These are phyloP conservation scores for Amphichorda felina DNA, from an alignment of 2,329 filamentous ascomycete genomes.

Conservation along the genomic window DNA sequence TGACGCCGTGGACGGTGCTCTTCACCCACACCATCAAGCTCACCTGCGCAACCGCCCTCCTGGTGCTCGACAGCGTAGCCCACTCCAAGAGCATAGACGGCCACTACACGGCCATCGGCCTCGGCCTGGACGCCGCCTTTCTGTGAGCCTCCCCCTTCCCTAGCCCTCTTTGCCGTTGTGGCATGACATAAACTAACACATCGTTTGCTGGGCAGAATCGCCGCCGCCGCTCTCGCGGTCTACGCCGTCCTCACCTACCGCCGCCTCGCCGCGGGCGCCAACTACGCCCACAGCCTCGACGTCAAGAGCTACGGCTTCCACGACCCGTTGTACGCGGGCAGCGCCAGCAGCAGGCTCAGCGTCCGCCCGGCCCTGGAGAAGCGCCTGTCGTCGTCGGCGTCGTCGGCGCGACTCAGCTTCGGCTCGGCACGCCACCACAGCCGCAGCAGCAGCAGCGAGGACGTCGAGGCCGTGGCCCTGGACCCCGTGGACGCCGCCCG, in stretches of 20 bases:
- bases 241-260: constrained; percentile 36
- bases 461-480: constrained; percentile 1
- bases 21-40: constrained; percentile 38
- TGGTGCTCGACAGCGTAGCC: constrained; percentile 40
- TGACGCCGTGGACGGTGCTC: constrained; percentile 43
- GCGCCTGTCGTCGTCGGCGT: constrained; percentile 11
- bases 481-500: background rate
- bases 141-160: constrained; percentile 26
- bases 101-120: constrained; percentile 34
- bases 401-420: constrained; percentile 16
- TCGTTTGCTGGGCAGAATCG: constrained; percentile 18
- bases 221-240: constrained; percentile 27
- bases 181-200: background rate
- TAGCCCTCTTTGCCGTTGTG: background rate
- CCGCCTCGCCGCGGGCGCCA: constrained; percentile 34
- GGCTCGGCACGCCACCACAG: constrained; percentile 6
- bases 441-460: constrained; percentile 5
- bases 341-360: constrained; percentile 11
- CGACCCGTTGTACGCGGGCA: constrained; percentile 16
- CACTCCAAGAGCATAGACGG: constrained; percentile 30
- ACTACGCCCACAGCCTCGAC: constrained; percentile 36
- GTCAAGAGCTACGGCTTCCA: constrained; percentile 35
- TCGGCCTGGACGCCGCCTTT: constrained; percentile 34
- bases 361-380: constrained; percentile 13
- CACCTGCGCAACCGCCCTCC: constrained; percentile 29